Percentiles rank a stretch among this genome's conserved stretches.
Evolutionary conservation across 23 red algal genomes (phyloP).

Genomic region (Gracilariopsis chorda): DNA sequence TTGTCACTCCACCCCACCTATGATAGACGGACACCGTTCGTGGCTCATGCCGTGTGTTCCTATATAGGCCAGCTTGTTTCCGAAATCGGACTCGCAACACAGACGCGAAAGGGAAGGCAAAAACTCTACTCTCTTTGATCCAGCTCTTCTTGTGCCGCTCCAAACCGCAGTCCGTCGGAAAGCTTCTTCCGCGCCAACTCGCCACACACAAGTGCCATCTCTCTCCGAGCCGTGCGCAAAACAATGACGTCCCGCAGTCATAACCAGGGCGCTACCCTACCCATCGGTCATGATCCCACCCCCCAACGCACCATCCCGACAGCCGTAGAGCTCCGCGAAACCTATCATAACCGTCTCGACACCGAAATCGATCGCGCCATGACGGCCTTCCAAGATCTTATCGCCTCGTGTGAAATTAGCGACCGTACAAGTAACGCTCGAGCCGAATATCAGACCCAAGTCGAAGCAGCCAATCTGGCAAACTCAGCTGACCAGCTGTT

Average conservation of each 20-base stretch:
- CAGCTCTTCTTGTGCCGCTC: no score
- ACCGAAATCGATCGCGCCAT: conserved; percentile 31
- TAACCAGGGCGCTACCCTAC: background rate
- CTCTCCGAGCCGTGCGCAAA: background rate
- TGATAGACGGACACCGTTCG: no score
- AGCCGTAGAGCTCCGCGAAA: conserved; percentile 43
- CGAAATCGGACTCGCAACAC: no score
- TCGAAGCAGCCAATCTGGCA: conserved; percentile 36
- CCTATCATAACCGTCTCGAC: conserved; percentile 49
- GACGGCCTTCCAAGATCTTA: conserved; percentile 21
- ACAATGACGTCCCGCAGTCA: background rate
- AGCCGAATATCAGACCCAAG: conserved; percentile 46
- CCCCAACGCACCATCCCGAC: background rate
- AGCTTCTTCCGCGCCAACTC: background rate
- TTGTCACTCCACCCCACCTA: no score
- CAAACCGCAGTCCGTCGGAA: no score
- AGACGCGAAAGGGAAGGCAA: no score
- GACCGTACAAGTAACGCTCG: conserved; percentile 33
- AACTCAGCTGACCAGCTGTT: conserved; percentile 50
- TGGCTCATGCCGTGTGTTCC: no score
- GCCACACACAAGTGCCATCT: background rate
- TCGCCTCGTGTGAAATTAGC: conserved; percentile 29
- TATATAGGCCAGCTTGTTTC: no score
- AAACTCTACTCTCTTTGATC: no score
- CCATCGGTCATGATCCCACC: background rate